These are phyloP conservation scores for Vanderwaltozyma verrucispora DNA, from an alignment of 805 yeast species.

Conservation along the genomic window DNA sequence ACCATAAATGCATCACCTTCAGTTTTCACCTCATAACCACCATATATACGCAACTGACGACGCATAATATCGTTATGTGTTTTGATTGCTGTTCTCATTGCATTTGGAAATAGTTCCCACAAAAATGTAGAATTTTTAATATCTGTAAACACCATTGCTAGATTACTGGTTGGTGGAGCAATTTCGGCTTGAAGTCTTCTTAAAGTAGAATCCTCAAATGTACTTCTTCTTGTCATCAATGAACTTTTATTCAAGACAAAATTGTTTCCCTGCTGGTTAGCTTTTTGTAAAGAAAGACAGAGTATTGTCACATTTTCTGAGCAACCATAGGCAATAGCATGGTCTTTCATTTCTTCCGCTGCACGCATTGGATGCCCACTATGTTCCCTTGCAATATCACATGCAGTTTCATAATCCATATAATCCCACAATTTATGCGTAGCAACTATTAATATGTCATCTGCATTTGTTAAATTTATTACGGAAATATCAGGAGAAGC, in stretches of 20 bases:
- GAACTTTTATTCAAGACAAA: constrained; percentile 30
- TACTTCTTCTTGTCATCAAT: constrained; percentile 40
- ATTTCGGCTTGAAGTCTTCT: constrained; percentile 84
- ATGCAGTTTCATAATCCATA: constrained; percentile 74
- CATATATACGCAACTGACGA: constrained; percentile 79
- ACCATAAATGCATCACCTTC: constrained; percentile 99
- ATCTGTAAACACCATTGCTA: constrained; percentile 96
- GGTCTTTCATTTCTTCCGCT: constrained; percentile 87
- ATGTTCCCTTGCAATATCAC: constrained; percentile 78
- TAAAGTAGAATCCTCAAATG: constrained; percentile 63
- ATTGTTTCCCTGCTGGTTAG: constrained; percentile 26
- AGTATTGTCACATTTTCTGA: constrained; percentile 68
- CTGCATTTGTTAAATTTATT: constrained; percentile 50
- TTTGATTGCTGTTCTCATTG: constrained; percentile 95
- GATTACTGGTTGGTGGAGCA: constrained; percentile 86
- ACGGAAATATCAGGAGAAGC: constrained; percentile 76
- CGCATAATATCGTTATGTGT: constrained; percentile 93
- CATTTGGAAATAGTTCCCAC: constrained; percentile 89
- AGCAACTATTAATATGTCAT: constrained; percentile 78
- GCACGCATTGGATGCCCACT: constrained; percentile 79
- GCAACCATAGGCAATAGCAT: constrained; percentile 88
- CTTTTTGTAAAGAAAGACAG: constrained; percentile 60
- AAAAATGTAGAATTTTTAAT: constrained; percentile 85
- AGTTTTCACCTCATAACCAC: constrained; percentile 97
- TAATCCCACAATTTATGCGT: constrained; percentile 79